Conservation (phyloP, 2,329 filamentous ascomycete genomes). For the Ophiostoma himal-ulmi region DNA sequence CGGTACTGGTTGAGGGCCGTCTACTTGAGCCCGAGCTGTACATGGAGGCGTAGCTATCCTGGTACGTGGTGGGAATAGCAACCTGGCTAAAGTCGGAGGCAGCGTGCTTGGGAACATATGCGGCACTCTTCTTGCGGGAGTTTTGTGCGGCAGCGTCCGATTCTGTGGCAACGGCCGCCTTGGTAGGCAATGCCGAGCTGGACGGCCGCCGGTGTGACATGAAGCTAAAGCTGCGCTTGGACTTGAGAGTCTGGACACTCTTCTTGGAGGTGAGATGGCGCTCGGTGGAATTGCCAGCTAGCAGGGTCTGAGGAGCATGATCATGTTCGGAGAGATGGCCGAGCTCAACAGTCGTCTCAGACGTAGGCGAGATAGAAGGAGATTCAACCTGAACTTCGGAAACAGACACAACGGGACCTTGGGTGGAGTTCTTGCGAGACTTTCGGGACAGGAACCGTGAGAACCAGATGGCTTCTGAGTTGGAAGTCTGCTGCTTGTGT, state of each 20-base stretch:
- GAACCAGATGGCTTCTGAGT: slow-evolving; percentile 9
- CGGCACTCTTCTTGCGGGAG: neutral
- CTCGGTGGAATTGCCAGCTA: neutral
- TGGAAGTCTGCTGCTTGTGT: neutral
- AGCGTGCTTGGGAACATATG: slow-evolving; percentile 24
- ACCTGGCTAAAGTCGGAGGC: slow-evolving; percentile 22
- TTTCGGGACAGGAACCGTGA: slow-evolving; percentile 11
- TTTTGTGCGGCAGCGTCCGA: neutral
- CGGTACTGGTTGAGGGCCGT: neutral
- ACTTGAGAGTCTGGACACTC: neutral
- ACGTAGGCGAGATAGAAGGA: neutral
- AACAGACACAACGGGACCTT: neutral
- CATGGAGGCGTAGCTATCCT: slow-evolving; percentile 12
- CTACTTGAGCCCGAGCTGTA: neutral
- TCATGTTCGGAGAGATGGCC: neutral
- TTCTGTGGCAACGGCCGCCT: neutral
- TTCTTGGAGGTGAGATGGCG: neutral
- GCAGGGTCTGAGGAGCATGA: neutral
- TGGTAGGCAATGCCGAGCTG: neutral
- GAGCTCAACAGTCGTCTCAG: neutral
- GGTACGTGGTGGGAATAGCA: slow-evolving; percentile 18
- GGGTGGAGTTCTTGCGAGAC: neutral
- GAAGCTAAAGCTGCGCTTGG: slow-evolving; percentile 11
- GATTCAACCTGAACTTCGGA: neutral
- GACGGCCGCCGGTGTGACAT: neutral